A percentile compares a stretch with the other conserved stretches of the same genome.
phyloP scores from a whole-genome alignment of 768 basidiomycete genomes.

The Trametes elegans region DNA sequence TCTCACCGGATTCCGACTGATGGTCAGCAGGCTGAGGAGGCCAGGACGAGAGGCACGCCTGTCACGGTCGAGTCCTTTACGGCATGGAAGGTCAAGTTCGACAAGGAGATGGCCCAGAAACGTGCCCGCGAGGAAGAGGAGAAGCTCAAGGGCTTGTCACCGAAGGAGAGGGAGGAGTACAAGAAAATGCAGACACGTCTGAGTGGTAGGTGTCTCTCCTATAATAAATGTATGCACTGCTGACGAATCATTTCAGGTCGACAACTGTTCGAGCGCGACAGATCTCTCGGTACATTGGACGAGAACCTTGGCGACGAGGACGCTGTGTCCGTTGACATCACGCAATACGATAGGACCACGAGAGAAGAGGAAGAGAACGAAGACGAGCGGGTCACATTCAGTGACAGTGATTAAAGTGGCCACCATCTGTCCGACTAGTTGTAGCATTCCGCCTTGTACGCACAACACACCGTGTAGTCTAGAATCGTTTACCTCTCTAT shows the following conservation, averaged over 20 bases:
- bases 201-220: constrained; percentile 52
- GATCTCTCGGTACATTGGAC: constrained; percentile 67
- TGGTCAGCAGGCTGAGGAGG: constrained; percentile 72
- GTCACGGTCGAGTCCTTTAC: constrained; percentile 82
- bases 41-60: constrained; percentile 85
- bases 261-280: constrained; percentile 87
- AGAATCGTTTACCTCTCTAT: constrained; percentile 8
- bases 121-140: constrained; percentile 78
- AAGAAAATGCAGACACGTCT: constrained; percentile 60
- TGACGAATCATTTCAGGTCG: constrained; percentile 56
- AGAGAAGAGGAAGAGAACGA: constrained; percentile 63
- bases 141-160: constrained; percentile 59
- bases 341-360: constrained; percentile 76
- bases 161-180: constrained; percentile 85
- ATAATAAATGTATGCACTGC: neutral
- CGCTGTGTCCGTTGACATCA: constrained; percentile 82
- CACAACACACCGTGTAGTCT: constrained; percentile 13
- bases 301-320: constrained; percentile 83
- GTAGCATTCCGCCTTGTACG: constrained; percentile 6
- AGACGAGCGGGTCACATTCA: constrained; percentile 66
- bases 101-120: constrained; percentile 58
- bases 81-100: constrained; percentile 78
- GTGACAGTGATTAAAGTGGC: constrained; percentile 76
- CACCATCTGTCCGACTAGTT: neutral
- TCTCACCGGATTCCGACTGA: neutral